Evolutionary conservation across 352 stramenopile genomes (phyloP), one percentile per base, ranked within the genome.

Genomic region (Pythium inflatum): DNA sequence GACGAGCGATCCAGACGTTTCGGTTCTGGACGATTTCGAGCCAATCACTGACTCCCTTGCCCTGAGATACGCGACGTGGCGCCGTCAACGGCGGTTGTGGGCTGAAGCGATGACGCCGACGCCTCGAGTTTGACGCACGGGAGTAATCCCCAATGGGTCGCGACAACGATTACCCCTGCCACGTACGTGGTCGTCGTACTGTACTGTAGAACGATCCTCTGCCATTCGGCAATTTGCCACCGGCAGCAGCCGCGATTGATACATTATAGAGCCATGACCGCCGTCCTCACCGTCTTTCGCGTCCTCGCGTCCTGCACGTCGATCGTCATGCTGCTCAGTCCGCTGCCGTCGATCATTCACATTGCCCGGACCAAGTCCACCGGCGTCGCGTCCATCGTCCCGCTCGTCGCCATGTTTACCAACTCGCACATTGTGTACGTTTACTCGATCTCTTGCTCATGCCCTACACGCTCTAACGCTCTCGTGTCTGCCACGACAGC

Each of bases 341-440:
- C 78, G 20, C 76, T 77, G 41, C 68, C 76, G 27, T 58, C 77
- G 0, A 78, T 88, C 28, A 65, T 66, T 25, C 70, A 68, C 1
- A 75, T 78, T 30, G 53, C 69, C 51, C 71, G 77, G 38, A 64
- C 75, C 36, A 68, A 78, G 43, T 56, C 75, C 41, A 76, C 75
- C 9, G 80, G 77, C 4, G 69, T 73, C 50, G 76, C 68, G 27
- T 88, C 80, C n/a, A 76, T 87, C 50, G 73, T 87, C n/a, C 78
- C 79, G 12, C 48, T 67, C 8, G 46, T 67, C 18, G 60, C 62
- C 7, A 63, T 69, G 50, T 57, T 69, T 22, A 54, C 38, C 27
- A 69, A 69, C 49, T 68, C 34, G 34, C 61, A 68, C 61, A 56
- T 68, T 27, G 46, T 49, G 60, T 67, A 51, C 45, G 60, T 58